Evolutionary conservation across 2,329 filamentous ascomycete species (phyloP).

Genomic region (Pyrenochaeta sp.): DNA sequence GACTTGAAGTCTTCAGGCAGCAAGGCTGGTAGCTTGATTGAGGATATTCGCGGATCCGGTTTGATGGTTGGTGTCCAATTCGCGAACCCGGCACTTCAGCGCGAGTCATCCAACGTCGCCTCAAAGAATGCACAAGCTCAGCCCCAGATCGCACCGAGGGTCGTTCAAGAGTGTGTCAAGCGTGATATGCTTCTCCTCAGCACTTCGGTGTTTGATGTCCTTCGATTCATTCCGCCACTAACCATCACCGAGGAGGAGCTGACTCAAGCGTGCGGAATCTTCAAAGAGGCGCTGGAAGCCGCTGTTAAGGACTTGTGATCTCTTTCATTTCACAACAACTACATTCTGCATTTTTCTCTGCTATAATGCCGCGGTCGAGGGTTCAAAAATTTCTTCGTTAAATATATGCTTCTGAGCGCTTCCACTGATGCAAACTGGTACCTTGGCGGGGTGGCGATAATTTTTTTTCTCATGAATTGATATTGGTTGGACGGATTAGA

Average conservation of each 20-base stretch:
- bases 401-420: too few relatives aligned
- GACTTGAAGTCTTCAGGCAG: constrained; percentile 30
- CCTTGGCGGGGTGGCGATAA: too few relatives aligned
- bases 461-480: too few relatives aligned
- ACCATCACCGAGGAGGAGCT: constrained; percentile 37
- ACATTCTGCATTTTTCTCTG: too few relatives aligned
- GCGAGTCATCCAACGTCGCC: constrained; percentile 29
- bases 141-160: constrained; percentile 34
- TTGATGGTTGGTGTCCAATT: constrained; percentile 41
- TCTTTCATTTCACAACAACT: too few relatives aligned
- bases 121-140: constrained; percentile 17
- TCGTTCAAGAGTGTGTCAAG: constrained; percentile 38
- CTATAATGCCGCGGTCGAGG: too few relatives aligned
- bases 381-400: too few relatives aligned
- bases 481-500: too few relatives aligned
- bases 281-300: constrained; percentile 35
- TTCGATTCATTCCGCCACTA: constrained; percentile 38
- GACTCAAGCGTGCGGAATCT: constrained; percentile 31
- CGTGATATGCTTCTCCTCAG: constrained; percentile 38
- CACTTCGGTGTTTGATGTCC: constrained; percentile 39
- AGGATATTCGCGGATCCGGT: constrained; percentile 35
- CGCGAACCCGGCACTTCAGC: constrained; percentile 22
- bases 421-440: too few relatives aligned
- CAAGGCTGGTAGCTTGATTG: constrained; percentile 37
- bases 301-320: constrained; percentile 34